Evolutionary conservation across 495 filamentous ascomycete genomes (phyloP).

Genomic region (Neurospora sp.): DNA sequence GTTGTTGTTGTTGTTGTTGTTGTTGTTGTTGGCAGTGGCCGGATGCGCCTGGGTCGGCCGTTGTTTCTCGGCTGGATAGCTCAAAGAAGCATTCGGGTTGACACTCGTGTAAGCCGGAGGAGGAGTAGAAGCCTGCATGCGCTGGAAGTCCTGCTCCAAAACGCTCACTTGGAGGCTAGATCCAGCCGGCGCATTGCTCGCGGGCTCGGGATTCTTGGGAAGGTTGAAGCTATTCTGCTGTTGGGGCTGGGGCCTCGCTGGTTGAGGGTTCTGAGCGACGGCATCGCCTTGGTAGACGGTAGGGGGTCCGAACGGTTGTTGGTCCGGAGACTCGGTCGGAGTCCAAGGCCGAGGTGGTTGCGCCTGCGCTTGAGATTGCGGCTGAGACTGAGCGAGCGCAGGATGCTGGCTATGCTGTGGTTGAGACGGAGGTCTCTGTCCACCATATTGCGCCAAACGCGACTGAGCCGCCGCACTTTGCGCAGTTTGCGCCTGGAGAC

Average conservation of each 20-base stretch:
- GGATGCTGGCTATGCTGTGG: constrained; percentile 15
- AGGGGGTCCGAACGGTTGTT: constrained; percentile 82
- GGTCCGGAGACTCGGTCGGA: constrained; percentile 83
- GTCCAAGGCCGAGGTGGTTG: constrained; percentile 77
- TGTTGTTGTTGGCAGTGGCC: constrained; percentile 15
- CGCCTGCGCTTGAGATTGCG: constrained; percentile 16
- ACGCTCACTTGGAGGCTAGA: constrained; percentile 43
- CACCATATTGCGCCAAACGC: constrained; percentile 61
- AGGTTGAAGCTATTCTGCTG: constrained; percentile 22
- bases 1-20: constrained; percentile 23
- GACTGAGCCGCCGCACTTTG: constrained; percentile 74
- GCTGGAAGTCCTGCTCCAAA: constrained; percentile 77
- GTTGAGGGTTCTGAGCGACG: constrained; percentile 32
- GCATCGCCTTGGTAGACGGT: constrained; percentile 83
- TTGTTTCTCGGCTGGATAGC: constrained; percentile 74
- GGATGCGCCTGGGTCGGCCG: constrained; percentile 26
- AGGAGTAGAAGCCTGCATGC: constrained; percentile 77
- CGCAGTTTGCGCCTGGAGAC: constrained; percentile 69
- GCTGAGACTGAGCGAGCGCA: background rate
- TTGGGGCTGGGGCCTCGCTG: constrained; percentile 6
- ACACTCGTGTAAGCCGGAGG: constrained; percentile 89
- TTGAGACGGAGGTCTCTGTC: constrained; percentile 20
- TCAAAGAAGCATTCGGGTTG: constrained; percentile 36
- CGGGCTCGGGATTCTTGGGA: constrained; percentile 22
- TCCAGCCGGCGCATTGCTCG: constrained; percentile 12